These are phyloP conservation scores for Amylostereum areolatum DNA, from an alignment of 1,284 basidiomycete genomes.

Conservation along the genomic window DNA sequence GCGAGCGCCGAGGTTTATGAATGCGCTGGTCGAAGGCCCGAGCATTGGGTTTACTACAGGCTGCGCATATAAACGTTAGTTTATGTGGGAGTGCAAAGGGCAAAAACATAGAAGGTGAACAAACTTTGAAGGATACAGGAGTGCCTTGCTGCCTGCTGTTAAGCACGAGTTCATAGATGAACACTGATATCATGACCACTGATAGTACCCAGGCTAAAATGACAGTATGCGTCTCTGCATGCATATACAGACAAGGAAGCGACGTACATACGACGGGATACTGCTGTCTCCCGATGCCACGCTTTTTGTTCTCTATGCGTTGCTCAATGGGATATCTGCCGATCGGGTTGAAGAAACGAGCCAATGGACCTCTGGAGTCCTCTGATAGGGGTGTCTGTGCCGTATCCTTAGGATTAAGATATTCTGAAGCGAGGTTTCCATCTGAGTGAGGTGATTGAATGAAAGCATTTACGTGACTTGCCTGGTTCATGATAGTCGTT, in stretches of 20 bases:
- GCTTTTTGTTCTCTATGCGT: conserved; percentile 78
- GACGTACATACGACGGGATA: conserved; percentile 69
- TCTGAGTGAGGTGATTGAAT: not conserved
- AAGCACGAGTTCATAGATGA: conserved; percentile 75
- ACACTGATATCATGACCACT: conserved; percentile 61
- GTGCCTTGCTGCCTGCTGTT: conserved; percentile 72
- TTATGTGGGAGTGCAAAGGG: conserved; percentile 6
- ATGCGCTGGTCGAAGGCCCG: conserved; percentile 78
- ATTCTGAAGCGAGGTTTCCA: not conserved
- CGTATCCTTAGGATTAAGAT: not conserved
- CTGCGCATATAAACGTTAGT: conserved; percentile 14
- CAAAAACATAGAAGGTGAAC: conserved; percentile 10
- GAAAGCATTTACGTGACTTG: not conserved
- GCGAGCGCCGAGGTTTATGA: conserved; percentile 89
- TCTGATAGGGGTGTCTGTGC: not conserved
- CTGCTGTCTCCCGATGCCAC: conserved; percentile 77
- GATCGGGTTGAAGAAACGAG: not conserved
- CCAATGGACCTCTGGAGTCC: not conserved
- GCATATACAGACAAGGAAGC: conserved; percentile 13
- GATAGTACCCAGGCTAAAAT: conserved; percentile 57
- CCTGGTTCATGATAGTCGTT: not conserved
- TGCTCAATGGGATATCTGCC: conserved; percentile 72
- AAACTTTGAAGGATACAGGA: conserved; percentile 75
- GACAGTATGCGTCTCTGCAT: no score
- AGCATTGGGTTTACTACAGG: conserved; percentile 82